A percentile compares a stretch with the other conserved stretches of the same genome.
These are phyloP conservation scores for Aspergillus fumigatus DNA, from an alignment of 2,329 filamentous ascomycete genomes.

Conservation along the genomic window DNA sequence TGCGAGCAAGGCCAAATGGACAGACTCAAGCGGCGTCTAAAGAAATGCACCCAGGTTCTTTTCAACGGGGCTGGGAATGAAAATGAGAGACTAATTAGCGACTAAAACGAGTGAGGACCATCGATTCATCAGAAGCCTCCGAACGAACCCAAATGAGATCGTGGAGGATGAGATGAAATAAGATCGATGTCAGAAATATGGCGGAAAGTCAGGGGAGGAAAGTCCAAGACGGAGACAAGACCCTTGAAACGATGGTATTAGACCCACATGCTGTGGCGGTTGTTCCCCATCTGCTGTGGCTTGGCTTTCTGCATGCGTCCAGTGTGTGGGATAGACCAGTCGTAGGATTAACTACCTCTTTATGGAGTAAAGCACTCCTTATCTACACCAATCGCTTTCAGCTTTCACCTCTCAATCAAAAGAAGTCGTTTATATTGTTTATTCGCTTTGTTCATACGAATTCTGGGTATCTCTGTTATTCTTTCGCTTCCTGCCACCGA, in stretches of 20 bases:
- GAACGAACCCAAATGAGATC: slow-evolving; percentile 19
- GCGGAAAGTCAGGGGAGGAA: slow-evolving; percentile 6
- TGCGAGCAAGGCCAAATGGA: slow-evolving; percentile 36
- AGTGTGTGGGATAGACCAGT: not conserved
- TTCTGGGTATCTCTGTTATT: not conserved
- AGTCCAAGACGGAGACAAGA: slow-evolving; percentile 1
- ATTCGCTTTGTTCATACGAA: not conserved
- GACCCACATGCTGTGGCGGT: slow-evolving; percentile 16
- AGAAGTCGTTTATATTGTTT: not conserved
- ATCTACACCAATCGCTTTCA: not conserved
- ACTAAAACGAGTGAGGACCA: slow-evolving; percentile 21
- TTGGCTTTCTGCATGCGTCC: slow-evolving; percentile 9
- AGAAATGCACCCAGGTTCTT: slow-evolving; percentile 6
- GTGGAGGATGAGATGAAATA: slow-evolving; percentile 7
- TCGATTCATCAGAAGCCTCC: slow-evolving; percentile 25
- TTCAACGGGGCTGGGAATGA: slow-evolving; percentile 8
- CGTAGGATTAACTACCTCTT: not conserved
- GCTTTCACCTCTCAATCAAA: not conserved
- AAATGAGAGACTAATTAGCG: slow-evolving; percentile 21
- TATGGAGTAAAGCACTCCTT: not conserved
- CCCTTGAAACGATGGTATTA: slow-evolving; percentile 6
- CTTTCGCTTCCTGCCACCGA: not conserved
- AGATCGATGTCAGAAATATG: slow-evolving; percentile 5
- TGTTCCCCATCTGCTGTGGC: slow-evolving; percentile 8
- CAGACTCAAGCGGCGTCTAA: slow-evolving; percentile 16